Evolutionary conservation across 2,329 filamentous ascomycete species (phyloP).

Genomic region (Diplocarpon rosae): DNA sequence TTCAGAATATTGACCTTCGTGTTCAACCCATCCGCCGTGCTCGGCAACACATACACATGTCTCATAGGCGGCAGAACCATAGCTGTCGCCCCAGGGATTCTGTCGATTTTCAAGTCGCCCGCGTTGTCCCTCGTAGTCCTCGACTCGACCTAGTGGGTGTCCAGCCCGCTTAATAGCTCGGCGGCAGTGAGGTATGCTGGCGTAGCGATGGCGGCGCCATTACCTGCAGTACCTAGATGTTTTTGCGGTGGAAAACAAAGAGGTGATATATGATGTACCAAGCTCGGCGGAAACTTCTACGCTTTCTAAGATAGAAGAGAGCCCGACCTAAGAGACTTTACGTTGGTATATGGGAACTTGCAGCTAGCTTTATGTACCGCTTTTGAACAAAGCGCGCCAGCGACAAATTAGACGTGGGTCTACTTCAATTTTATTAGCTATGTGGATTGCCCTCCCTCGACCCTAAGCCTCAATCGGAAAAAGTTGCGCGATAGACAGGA

Average conservation of each 20-base stretch:
- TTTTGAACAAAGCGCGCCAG: constrained; percentile 35
- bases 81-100: constrained; percentile 10
- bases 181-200: constrained; percentile 49
- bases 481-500: too few species aligned
- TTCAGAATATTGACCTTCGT: constrained; percentile 28
- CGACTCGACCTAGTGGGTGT: constrained; percentile 20
- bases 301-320: constrained; percentile 43
- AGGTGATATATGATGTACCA: constrained; percentile 26
- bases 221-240: constrained; percentile 48
- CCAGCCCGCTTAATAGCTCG: constrained; percentile 27
- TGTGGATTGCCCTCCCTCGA: too few species aligned
- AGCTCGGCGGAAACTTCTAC: constrained; percentile 51
- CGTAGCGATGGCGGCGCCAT: constrained; percentile 45
- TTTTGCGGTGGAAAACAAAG: constrained; percentile 19
- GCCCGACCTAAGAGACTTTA: constrained; percentile 39
- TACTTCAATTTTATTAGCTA: constrained; percentile 20
- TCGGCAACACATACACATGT: constrained; percentile 33
- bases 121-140: constrained; percentile 10
- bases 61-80: constrained; percentile 21
- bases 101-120: constrained; percentile 17
- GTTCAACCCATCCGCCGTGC: constrained; percentile 27
- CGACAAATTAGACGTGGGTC: constrained; percentile 46
- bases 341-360: constrained; percentile 38
- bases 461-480: too few species aligned
- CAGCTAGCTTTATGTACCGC: constrained; percentile 46